Evolutionary conservation across 2,329 filamentous ascomycete species (phyloP), one percentile per base, ranked within the genome.

Genomic region (Phaeoacremonium minimum): DNA sequence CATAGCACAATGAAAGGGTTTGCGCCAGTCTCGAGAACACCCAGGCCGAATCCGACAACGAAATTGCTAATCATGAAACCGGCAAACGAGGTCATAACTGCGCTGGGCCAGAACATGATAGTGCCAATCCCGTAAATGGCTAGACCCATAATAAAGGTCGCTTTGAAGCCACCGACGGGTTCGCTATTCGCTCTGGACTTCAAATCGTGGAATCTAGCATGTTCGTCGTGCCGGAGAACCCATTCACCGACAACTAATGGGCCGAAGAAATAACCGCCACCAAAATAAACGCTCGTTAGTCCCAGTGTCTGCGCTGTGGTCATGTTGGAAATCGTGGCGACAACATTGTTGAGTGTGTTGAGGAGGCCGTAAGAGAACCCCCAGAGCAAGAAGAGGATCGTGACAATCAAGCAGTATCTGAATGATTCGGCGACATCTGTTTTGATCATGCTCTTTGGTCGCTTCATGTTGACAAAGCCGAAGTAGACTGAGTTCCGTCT

Each of bases 291-390:
- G 40, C 75, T 78, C 15, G 83, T 84, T 28, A 88, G 70, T 2
- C 80, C 81, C 4, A 87, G 63, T 0, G 75, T 81, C 55, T 88
- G 72, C 6, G 75, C 71, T 0, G 68, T 58, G 1, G 68, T 74
- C 69, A 85, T 82, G 15, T 73, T 51, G 12, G 81, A 73, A 6
- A 87, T 73, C 11, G 60, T 53, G 22, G 83, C 77, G 35, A 88
- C 81, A 16, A 79, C 78, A 15, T 72, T 73, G 55, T 95, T 95
- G 18, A 96, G 73, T 0, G 83, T 84, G 50, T 93, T 88, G 4
- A 95, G 68, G 3, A 95, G 72, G 1, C 90, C 90, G 49, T 95
- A 95, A 0, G 88, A 89, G 40, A 95, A 84, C 0, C 90, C 90
- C 89, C 88, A 95, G 4, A 95, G 66, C 45, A 95, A 80, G 61